Base-by-base conservation (phyloP, 2,329 filamentous ascomycete species). In the Ophiostoma populinum region DNA sequence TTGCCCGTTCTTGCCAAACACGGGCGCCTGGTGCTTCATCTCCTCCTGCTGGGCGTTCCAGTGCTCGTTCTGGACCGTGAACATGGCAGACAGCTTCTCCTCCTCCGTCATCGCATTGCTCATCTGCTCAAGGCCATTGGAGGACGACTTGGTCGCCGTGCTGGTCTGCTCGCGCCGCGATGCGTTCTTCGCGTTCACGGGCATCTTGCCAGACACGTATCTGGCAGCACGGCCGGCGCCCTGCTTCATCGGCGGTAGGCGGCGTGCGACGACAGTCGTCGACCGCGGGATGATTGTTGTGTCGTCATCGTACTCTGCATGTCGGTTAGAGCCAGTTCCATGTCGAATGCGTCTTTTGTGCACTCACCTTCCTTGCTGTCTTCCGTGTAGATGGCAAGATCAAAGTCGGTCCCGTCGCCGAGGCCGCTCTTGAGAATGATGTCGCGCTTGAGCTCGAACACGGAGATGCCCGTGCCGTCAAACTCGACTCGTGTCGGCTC, bases 401-500 rank as follows among this genome's bases (percentile, higher is more conserved):
- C 87, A 55, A 95, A 94, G 55, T 98, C 90, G 45, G 81, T 83
- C 42, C 90, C 90, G 58, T 95, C 87, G 47, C 90, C 90, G 46
- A 98, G 70, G 42, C 82, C 83, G 57, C 83, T 92, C 56, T 87
- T 81, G 55, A 71, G 75, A 62, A 98, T 98, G 51, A 98, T 98
- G 61, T 95, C 90, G 63, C 87, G 80, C 63, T 98, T 98, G 53
- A 98, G 68, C 55, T 98, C 92, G 60, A 95, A 98, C 44, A 95
- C 90, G 42, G 87, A 93, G 53, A 95, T 92, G 57, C 83, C 83
- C 49, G 87, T 94, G 53, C 90, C 90, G 59, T 98, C 87, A 57
- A 98, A 95, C 52, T 86, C 81, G 50, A 98, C 85, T 52, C 86
- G 75, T 39, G 83, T 83, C 41, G 85, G 82, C 54, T 95, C 90